Conservation (phyloP, 2,329 filamentous ascomycete genomes). For the Scedosporium apiospermum region DNA sequence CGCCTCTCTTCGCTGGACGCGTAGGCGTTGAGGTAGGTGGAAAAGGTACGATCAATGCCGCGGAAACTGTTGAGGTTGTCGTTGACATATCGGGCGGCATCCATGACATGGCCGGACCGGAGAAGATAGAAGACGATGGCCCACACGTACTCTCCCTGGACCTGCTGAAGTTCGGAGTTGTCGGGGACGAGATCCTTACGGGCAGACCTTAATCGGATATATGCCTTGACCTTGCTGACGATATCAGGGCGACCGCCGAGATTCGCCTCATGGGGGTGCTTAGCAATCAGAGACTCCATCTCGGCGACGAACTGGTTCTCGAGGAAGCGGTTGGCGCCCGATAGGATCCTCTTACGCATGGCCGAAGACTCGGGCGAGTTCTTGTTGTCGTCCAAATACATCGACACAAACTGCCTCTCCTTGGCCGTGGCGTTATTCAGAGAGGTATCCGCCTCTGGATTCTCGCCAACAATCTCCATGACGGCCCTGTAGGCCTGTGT, state of each 20-base stretch:
- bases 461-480: slow-evolving; percentile 68
- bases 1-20: slow-evolving; percentile 66
- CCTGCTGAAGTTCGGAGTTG: slow-evolving; percentile 68
- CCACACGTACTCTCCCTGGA: slow-evolving; percentile 82
- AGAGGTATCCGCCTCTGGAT: slow-evolving; percentile 46
- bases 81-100: slow-evolving; percentile 81
- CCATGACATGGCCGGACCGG: slow-evolving; percentile 71
- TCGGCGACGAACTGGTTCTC: slow-evolving; percentile 74
- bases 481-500: slow-evolving; percentile 77
- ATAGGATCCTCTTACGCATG: slow-evolving; percentile 70
- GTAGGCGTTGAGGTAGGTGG: slow-evolving; percentile 79
- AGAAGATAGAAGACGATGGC: slow-evolving; percentile 88
- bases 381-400: slow-evolving; percentile 67
- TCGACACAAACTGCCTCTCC: slow-evolving; percentile 65
- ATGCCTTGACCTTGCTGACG: slow-evolving; percentile 85
- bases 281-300: slow-evolving; percentile 67
- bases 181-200: slow-evolving; percentile 80
- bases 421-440: slow-evolving; percentile 55
- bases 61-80: slow-evolving; percentile 72
- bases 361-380: slow-evolving; percentile 54
- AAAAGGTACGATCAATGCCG: slow-evolving; percentile 83
- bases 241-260: slow-evolving; percentile 82
- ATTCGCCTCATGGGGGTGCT: slow-evolving; percentile 79
- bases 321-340: slow-evolving; percentile 69
- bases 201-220: slow-evolving; percentile 69